Conservation (phyloP, 2,329 filamentous ascomycete species). For the Leptodontidium sp. region DNA sequence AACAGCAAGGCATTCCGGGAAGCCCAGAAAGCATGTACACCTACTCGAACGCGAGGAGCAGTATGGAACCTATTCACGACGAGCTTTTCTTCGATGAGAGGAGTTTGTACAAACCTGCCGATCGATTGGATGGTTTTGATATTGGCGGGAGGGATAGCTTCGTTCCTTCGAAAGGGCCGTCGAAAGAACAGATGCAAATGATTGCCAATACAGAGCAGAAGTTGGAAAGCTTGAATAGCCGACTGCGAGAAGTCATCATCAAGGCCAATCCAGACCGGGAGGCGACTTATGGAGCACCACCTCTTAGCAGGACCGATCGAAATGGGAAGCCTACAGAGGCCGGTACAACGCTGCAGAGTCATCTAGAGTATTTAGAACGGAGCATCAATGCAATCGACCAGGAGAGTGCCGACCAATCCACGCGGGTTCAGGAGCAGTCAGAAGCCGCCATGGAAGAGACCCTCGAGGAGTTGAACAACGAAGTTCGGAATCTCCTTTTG, state of each 20-base stretch:
- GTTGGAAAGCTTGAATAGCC: slow-evolving; percentile 72
- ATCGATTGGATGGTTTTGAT: slow-evolving; percentile 64
- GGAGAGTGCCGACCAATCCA: slow-evolving; percentile 53
- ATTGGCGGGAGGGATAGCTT: slow-evolving; percentile 39
- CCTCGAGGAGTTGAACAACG: slow-evolving; percentile 69
- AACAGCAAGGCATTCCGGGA: slow-evolving; percentile 65
- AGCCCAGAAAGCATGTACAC: slow-evolving; percentile 81
- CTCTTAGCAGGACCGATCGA: slow-evolving; percentile 52
- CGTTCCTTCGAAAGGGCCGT: slow-evolving; percentile 28
- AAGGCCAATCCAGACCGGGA: slow-evolving; percentile 61
- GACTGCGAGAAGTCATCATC: slow-evolving; percentile 72
- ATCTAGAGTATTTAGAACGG: slow-evolving; percentile 76
- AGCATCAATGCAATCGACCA: slow-evolving; percentile 67
- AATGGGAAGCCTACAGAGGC: slow-evolving; percentile 51
- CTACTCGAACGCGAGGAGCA: slow-evolving; percentile 68
- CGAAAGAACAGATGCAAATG: slow-evolving; percentile 53
- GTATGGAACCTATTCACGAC: slow-evolving; percentile 61
- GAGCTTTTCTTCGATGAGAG: slow-evolving; percentile 78
- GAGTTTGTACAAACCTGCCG: slow-evolving; percentile 74
- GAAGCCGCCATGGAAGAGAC: slow-evolving; percentile 55
- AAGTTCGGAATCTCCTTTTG: slow-evolving; percentile 66
- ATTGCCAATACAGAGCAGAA: slow-evolving; percentile 70
- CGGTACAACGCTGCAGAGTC: slow-evolving; percentile 58
- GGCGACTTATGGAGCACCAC: slow-evolving; percentile 35
- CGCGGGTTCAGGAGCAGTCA: slow-evolving; percentile 33